Evolutionary conservation across 495 filamentous ascomycete species (phyloP).

Genomic region (Talaromyces liani): DNA sequence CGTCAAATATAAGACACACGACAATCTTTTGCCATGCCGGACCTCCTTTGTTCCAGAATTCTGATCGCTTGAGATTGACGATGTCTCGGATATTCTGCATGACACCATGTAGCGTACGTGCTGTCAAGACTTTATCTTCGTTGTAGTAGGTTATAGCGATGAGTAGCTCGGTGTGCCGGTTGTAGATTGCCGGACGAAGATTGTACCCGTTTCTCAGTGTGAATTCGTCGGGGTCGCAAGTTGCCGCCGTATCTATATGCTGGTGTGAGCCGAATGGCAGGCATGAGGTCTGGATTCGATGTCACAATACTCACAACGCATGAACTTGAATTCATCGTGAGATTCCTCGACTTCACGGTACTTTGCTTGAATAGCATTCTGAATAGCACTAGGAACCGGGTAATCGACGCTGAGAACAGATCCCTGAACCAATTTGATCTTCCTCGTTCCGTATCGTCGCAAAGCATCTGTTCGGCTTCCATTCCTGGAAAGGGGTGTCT

Average conservation of each 20-base stretch:
- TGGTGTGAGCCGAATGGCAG: background rate
- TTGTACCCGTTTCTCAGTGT: conserved; percentile 99
- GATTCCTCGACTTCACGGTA: conserved; percentile 84
- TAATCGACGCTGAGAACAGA: conserved; percentile 96
- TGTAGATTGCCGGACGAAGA: conserved; percentile 99
- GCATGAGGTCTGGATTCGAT: background rate
- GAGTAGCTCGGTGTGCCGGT: conserved; percentile 91
- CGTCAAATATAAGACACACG: conserved; percentile 91
- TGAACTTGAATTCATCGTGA: conserved; percentile 93
- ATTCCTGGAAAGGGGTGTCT: background rate
- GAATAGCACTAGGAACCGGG: conserved; percentile 92
- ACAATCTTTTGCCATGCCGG: conserved; percentile 99
- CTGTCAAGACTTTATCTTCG: conserved; percentile 90
- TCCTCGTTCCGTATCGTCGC: conserved; percentile 87
- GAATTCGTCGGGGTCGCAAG: conserved; percentile 97
- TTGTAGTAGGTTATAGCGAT: conserved; percentile 99
- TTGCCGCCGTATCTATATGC: conserved; percentile 76
- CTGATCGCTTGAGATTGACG: conserved; percentile 94
- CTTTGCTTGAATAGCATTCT: conserved; percentile 92
- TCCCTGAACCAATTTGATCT: conserved; percentile 93
- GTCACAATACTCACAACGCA: conserved; percentile 62
- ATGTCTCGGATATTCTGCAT: conserved; percentile 99
- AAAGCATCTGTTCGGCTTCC: conserved; percentile 38
- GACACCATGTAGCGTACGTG: conserved; percentile 90
- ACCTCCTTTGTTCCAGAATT: conserved; percentile 99